phyloP scores from a whole-genome alignment of 2,329 filamentous ascomycete species.

The Paecilomyces dactylethromorphus region DNA sequence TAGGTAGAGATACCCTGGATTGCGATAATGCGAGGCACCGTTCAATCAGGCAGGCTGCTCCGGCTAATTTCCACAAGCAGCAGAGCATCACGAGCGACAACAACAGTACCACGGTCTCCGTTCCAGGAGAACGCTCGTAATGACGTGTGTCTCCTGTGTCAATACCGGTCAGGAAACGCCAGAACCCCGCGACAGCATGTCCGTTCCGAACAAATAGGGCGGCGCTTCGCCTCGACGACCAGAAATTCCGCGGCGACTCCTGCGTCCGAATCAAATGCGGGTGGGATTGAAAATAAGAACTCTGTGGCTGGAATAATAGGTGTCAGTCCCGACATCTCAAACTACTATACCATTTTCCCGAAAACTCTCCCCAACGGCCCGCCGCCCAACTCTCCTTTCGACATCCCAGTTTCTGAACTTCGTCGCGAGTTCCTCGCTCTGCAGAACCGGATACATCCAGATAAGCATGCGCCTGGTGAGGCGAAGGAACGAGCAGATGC shows the following conservation, averaged over 20 bases:
- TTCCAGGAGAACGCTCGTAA: not conserved
- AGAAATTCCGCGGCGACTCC: not conserved
- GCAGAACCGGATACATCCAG: conserved; percentile 52
- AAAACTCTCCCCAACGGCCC: conserved; percentile 67
- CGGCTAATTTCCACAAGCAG: not conserved
- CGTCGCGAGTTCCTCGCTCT: conserved; percentile 81
- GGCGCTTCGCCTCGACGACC: not conserved
- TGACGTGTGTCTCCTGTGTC: conserved; percentile 2
- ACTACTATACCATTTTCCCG: conserved; percentile 87
- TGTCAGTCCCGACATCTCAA: conserved; percentile 37
- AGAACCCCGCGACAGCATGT: not conserved
- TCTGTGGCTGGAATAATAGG: not conserved
- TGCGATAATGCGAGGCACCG: not conserved
- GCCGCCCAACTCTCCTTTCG: conserved; percentile 70
- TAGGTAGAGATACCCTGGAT: not conserved
- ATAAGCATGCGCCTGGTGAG: conserved; percentile 41
- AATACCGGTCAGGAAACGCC: not conserved
- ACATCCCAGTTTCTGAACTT: conserved; percentile 62
- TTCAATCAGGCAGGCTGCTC: not conserved
- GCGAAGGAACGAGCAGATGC: conserved; percentile 62
- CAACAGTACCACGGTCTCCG: not conserved
- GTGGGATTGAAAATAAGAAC: not conserved
- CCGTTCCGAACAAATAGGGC: not conserved
- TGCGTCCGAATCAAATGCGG: not conserved
- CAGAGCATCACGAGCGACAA: not conserved